Evolutionary conservation across 495 filamentous ascomycete species (phyloP), one percentile per base, ranked within the genome.

Genomic region (Aspergillus kassunensis): DNA sequence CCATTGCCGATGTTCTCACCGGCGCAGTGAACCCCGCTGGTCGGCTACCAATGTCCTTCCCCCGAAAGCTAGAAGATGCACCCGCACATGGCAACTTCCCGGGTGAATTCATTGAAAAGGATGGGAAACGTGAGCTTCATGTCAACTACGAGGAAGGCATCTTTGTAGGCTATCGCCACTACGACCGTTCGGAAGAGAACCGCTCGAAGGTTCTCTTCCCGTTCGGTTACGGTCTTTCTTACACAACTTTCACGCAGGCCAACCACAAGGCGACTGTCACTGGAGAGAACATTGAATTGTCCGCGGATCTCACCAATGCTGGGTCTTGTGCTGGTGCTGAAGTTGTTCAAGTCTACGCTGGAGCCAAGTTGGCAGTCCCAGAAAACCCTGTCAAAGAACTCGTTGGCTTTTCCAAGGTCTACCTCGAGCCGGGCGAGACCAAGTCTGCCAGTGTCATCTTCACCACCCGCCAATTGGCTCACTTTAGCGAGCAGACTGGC

Each of bases 151-250:
- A 72, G 20, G 90, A 93, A 60, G 89, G 88, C 16, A 73, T 85
- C 15, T 89, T 90, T 67, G 88, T 92, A 62, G 90, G 95, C 63
- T 95, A 96, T 63, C 84, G 90, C 36, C 71, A 84, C 53, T 84
- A 93, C 34, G 90, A 95, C 69, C 81, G 80, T 58, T 70, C 71
- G 4, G 67, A 79, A 21, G 70, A 83, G 44, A 45, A 31, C n/a
- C 63, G 66, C 15, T 40, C 77, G 81, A 49, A 72, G 78, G 12
- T 86, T 85, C 2, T 80, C 81, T 52, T 95, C 84, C 67, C 86
- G 60, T 93, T 93, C 60, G 90, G 90, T 3, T 88, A 80, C 64
- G 90, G 90, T 25, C 68, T 93, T 35, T 84, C 78, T 46, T 92
- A 92, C 69, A 89, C 51, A 31, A 85, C 6, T 77, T 72, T 15